Base-by-base conservation (phyloP, 176 grass and related monocot species). In the Triticum monococcum region DNA sequence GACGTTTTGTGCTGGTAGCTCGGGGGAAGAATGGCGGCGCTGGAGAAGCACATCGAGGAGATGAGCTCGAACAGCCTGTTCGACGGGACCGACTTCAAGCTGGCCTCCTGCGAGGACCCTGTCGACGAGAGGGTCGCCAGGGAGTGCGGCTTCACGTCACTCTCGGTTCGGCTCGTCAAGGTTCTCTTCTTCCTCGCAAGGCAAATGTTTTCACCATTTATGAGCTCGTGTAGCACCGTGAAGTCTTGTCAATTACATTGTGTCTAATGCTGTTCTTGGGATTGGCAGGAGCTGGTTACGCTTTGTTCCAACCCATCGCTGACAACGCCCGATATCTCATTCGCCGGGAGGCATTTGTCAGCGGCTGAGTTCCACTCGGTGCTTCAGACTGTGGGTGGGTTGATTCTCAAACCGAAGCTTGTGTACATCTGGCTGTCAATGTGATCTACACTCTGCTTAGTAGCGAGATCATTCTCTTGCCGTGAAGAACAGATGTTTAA, bases 251-350 rank as follows among this genome's bases (percentile, higher is more conserved):
- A 20, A 9, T 81, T n/a, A 45, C 64, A 70, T 25, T 72, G 33
- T 0, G 33, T 68, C 50, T 64, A 54, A 13, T 82, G 37, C 64
- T 52, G 12, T 83, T 93, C 33, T 45, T 70, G 12, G 36, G 25
- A 86, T 71, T 87, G n/a, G 71, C 88, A 96, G 97, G 97, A 96
- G 86, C 79, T 98, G 14, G 97, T 98, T 35, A 96, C 94, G 12
- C 91, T 98, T 72, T 87, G 92, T 65, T 94, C 82, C 23, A 91
- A 91, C 79, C 89, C 89, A 8, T 30, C 78, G 4, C 28, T 66
- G 56, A 79, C 86, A 20, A 86, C 84, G 0, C 92, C 92, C 0
- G 87, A 88, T 75, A 87, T 98, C 78, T 88, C 79, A 12, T 82
- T 84, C 37, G 92, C 93, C 3, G 97, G 94, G 66, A 83, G 12